Base-by-base conservation (phyloP, 2,329 filamentous ascomycete genomes). In the Orbilia javanica region DNA sequence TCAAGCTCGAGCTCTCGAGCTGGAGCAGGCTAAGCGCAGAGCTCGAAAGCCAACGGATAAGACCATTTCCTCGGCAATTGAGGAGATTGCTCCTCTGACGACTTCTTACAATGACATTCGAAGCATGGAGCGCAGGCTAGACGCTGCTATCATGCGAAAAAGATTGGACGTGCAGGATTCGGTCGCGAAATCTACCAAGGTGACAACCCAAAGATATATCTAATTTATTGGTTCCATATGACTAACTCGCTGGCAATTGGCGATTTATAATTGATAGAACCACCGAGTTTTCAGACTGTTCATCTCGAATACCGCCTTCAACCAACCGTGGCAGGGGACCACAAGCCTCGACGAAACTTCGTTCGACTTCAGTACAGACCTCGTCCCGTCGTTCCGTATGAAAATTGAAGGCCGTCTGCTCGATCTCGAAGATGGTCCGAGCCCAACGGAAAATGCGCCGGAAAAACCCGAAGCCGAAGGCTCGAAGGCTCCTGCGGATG, bases 121-220 rank as follows among this genome's bases (percentile, higher is more conserved):
- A 83, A 94, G 97, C 80, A 87, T 96, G 74, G 96, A 99, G 87
- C 90, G 93, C 82, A 89, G 91, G 67, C 87, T 99, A 70, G 96
- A 99, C 86, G 93, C 95, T 46, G 92, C 93, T 18, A 96, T 97
- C 88, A 94, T 96, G 84, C 91, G 95, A 83, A 99, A 99, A 86
- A 89, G 94, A 79, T 86, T 99, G 79, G 96, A 99, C 83, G 91
- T 97, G 79, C 89, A 93, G 79, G 95, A 98, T 83, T 90, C 90
- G 50, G 89, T 93, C 67, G 92, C 89, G 83, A 89, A 91, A 80
- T 91, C 90, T 79, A 87, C 90, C 77, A 96, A 93, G 87, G 89
- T 90, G 83, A 64, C n/a, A n/a, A n/a, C n/a, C n/a, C n/a, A n/a
- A n/a, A n/a, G n/a, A n/a, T n/a, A n/a, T n/a, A n/a, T n/a, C n/a